Evolutionary conservation across 176 grass and related monocot species (phyloP).

Genomic region (Aegilops umbellulata): DNA sequence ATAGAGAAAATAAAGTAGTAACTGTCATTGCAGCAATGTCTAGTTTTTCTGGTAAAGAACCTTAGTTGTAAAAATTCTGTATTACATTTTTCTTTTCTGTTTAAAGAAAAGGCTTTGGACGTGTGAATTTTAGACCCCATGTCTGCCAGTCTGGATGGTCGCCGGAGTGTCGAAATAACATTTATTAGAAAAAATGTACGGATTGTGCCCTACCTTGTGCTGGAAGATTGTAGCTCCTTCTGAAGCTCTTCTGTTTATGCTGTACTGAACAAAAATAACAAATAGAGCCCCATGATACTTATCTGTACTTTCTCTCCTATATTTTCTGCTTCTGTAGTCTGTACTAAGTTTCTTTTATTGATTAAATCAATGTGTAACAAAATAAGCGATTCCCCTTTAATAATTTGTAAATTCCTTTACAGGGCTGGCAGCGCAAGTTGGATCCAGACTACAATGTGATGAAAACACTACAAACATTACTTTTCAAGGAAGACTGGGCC

Average conservation of each 20-base stretch:
- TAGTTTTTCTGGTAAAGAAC: not conserved
- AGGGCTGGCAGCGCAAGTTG: slow-evolving; percentile 98
- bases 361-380: not conserved
- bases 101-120: not conserved
- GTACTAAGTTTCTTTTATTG: not conserved
- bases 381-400: not conserved
- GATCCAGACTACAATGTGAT: slow-evolving; percentile 98
- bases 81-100: not conserved
- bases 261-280: not conserved
- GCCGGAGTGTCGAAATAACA: not conserved
- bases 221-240: slow-evolving; percentile 16
- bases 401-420: slow-evolving; percentile 4
- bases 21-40: not conserved
- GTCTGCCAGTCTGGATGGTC: not conserved
- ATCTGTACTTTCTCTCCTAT: not conserved
- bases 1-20: not conserved
- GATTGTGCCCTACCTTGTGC: slow-evolving; percentile 7
- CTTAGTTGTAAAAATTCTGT: not conserved
- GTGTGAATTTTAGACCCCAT: not conserved
- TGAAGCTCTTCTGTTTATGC: not conserved
- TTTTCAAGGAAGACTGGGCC: slow-evolving; percentile 95
- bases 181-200: not conserved
- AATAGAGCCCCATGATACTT: not conserved
- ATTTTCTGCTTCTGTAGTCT: slow-evolving; percentile 7
- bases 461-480: slow-evolving; percentile 77